Conservation (phyloP, 2,329 filamentous ascomycete genomes). For the Fusarium sp. region DNA sequence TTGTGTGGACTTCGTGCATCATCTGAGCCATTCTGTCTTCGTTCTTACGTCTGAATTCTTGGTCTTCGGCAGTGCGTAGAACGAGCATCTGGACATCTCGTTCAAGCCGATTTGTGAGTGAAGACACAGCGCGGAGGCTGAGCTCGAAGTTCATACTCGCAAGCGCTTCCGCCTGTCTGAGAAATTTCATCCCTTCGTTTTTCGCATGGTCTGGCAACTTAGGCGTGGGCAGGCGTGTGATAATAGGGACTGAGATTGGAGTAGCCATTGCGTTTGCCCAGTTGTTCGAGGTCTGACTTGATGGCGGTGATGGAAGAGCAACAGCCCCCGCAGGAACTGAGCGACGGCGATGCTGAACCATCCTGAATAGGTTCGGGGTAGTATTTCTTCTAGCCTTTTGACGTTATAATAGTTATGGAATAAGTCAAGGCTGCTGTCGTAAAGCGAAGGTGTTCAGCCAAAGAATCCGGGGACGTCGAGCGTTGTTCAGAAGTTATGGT, state of each 20-base stretch:
- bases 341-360: constrained; percentile 33
- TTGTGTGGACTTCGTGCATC: constrained; percentile 52
- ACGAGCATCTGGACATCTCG: constrained; percentile 51
- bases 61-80: constrained; percentile 47
- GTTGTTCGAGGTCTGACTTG: constrained; percentile 13
- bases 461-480: background rate
- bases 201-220: background rate
- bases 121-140: constrained; percentile 51
- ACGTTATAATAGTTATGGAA: background rate
- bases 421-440: background rate
- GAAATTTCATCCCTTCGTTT: constrained; percentile 24
- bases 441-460: background rate
- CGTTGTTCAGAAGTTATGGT: background rate
- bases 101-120: constrained; percentile 52
- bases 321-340: constrained; percentile 26
- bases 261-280: background rate
- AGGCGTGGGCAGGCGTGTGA: background rate
- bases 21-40: constrained; percentile 51
- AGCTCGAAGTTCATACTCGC: constrained; percentile 58
- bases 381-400: background rate
- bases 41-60: constrained; percentile 50
- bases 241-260: background rate
- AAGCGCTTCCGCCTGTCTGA: constrained; percentile 53
- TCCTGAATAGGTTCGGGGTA: constrained; percentile 1
- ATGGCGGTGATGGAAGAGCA: constrained; percentile 10